Base-by-base conservation (phyloP, 1,284 basidiomycete species). In the Baeospora myosura region DNA sequence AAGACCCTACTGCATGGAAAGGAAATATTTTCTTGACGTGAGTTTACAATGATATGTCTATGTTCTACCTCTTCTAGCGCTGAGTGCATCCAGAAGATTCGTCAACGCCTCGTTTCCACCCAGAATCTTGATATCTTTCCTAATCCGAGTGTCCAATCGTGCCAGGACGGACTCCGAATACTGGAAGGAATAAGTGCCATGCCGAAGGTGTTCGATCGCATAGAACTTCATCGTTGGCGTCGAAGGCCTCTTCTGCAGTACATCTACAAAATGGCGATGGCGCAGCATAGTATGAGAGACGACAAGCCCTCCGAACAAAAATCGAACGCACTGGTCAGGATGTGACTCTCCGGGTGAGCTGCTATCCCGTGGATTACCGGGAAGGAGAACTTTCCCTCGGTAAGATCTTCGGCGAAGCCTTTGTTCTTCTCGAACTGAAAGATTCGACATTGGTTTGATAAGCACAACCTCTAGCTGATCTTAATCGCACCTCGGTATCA, bases 341-440 rank as follows among this genome's bases (percentile, higher is more conserved):
- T 80, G 6, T 81, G 74, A 53, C 89, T 90, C 0, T 71, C 69
- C 8, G 63, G 66, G 55, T 94, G 81, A 8, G 85, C 76, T 23
- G 87, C 76, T 22, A 97, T 82, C 10, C 85, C 81, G 55, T 97
- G 94, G 0, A 98, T 85, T 43, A 97, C 76, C 0, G 92, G 93
- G 60, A 97, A 98, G 12, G 88, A 91, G 63, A 98, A 97, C 60
- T 98, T 97, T 1, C 94, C 94, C 63, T 98, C 94, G 0, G 90
- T 89, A 5, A 98, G 69, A 55, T 97, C 94, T 63, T 98, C 94
- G 4, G 88, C 88, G 56, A 89, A 97, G 4, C 93, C 93, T 63
- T 98, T 98, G 65, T 95, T 93, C 25, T 78, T 72, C 2, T 83
- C 73, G 55, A 98, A 97, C 85, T 94, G 52, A 20, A 31, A 20